Evolutionary conservation across 306 rosid genomes (phyloP), one percentile per base, ranked within the genome.

Genomic region (Luffa aegyptiaca): DNA sequence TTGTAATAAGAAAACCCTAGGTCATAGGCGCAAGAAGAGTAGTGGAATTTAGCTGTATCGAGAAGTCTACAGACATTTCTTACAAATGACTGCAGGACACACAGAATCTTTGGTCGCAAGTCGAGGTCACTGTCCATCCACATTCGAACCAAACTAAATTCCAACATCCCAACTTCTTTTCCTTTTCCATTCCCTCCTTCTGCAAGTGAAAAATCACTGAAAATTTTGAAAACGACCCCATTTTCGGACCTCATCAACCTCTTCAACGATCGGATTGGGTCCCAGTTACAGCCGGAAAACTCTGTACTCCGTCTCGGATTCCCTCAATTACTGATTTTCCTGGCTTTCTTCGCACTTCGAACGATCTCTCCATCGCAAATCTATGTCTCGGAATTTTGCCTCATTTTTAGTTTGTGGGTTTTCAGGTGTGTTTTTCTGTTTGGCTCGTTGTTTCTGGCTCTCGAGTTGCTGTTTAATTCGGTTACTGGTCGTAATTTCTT

Each of bases 381-480:
- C 82, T 80, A 86, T 82, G 87, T 77, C 84, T 49, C 80, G 74
- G 77, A 84, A 80, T 82, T 78, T 77, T 62, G 75, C 84, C 1
- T 76, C 79, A 20, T 55, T 79, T 45, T 20, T 79, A 81, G 77
- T 81, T 66, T 81, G 80, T 10, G 57, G 70, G 58, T 49, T 81
- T 70, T 81, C 90, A 72, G 88, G 92, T 84, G 16, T 81, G 86
- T 18, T 65, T 45, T 82, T 20, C 20, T 55, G 4, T 3, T 73
- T 14, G 8, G 14, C 68, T 55, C 31, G 4, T 5, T 57, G 9
- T n/a, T 57, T 57, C 18, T 35, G 37, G 5, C 31, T 76, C 10
- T 26, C 13, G 26, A 56, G 44, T 58, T 36, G 3, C 49, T 75
- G 6, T 26, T 26, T 26, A 26, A 0, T 26, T 26, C 31, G 31